Base-by-base conservation (phyloP, 371 early-diverging fungal genomes). In the Saksenaea vasiformis region DNA sequence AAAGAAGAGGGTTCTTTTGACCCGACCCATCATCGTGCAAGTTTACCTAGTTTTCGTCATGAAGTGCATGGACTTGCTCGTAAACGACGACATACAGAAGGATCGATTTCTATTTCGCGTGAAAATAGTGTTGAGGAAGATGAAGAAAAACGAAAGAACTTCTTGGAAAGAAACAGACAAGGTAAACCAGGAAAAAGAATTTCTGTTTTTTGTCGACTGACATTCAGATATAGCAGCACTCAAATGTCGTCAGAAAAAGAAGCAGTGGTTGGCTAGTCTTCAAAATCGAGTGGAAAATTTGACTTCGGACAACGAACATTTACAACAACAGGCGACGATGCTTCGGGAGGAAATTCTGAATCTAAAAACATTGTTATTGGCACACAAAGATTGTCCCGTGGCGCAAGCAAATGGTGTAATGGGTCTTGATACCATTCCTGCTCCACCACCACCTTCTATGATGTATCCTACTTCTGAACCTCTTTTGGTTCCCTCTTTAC, bases 131-230 rank as follows among this genome's bases (percentile, higher is more conserved):
- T 22, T 9, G 47, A 47, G 19, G 79, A 84, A 28, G 84, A 80
- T 17, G 87, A 89, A 57, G 91, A 89, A 54, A 92, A 90, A 62
- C 80, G 92, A 58, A 79, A 79, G 65, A 91, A 85, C 74, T 92
- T 94, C 74, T 79, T 93, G 74, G 94, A 93, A 71, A 79, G 92
- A 62, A 93, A 93, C 73, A 84, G 93, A 62, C 85, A 87, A 77
- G 91, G 91, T 90, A 79, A 65, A 55, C 55, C 36, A 41, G 15
- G 62, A 8, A 57, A 41, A 61, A 27, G 62, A 34, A 70, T 71
- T 47, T 47, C 19, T 35, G 8, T 31, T 26, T 54, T 39, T 26
- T 26, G 19, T 36, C 31, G 19, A 19, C 10, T 19, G 15, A 39
- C 10, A 47, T 84, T 82, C 54, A n/a, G n/a, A 70, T 17, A 43